These are phyloP conservation scores for Plantago coronopus DNA, from an alignment of 305 asterid genomes.

Conservation along the genomic window DNA sequence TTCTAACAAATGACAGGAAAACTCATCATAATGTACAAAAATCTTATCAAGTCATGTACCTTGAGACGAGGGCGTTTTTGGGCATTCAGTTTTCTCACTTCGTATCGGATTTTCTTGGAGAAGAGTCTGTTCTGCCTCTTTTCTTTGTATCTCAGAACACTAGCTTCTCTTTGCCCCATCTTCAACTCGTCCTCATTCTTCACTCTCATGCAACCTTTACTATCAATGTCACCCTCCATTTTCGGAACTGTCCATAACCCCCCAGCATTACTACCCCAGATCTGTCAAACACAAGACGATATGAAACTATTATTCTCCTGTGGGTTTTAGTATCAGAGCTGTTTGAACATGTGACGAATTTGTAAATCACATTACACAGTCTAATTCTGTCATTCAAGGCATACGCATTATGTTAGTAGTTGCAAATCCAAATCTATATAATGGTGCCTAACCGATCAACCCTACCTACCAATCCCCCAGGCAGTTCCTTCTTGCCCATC, in stretches of 20 bases:
- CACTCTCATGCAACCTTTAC: slow-evolving; percentile 11
- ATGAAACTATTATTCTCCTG: not conserved
- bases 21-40: not conserved
- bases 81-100: slow-evolving; percentile 82
- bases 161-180: slow-evolving; percentile 62
- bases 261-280: slow-evolving; percentile 29
- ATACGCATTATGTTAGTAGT: too few species aligned
- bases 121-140: slow-evolving; percentile 76
- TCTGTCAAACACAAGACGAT: not conserved
- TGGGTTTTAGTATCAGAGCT: not conserved
- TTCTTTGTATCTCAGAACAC: slow-evolving; percentile 77
- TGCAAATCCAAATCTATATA: too few species aligned
- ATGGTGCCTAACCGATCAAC: too few species aligned
- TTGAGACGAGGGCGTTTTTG: slow-evolving; percentile 86
- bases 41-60: slow-evolving; percentile 30
- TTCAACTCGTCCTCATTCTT: slow-evolving; percentile 26
- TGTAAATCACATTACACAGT: too few species aligned
- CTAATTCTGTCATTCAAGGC: too few species aligned
- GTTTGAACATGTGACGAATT: not conserved
- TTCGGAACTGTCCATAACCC: slow-evolving; percentile 55
- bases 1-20: not conserved
- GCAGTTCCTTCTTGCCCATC: too few species aligned
- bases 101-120: slow-evolving; percentile 64
- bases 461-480: too few species aligned
- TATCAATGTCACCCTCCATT: slow-evolving; percentile 15